Conservation (phyloP, 2,329 filamentous ascomycete genomes). For the Neophaeococcomyces mojaviensis region DNA sequence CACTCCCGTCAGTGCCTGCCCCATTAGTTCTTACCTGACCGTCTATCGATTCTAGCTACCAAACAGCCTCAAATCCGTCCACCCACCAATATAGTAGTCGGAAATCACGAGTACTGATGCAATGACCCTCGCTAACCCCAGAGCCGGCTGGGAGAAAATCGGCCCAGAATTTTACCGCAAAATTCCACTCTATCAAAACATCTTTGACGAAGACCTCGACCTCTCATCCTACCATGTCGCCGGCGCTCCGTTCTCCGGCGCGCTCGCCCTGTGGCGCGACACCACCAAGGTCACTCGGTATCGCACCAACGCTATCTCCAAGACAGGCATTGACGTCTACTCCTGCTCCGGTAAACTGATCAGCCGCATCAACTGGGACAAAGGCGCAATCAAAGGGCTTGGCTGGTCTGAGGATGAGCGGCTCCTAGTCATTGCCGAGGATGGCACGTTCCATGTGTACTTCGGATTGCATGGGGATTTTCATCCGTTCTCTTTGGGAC, state of each 20-base stretch:
- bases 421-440: constrained; percentile 76
- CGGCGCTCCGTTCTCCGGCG: constrained; percentile 87
- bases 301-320: constrained; percentile 61
- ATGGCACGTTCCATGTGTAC: constrained; percentile 85
- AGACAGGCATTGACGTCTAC: constrained; percentile 87
- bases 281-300: constrained; percentile 76
- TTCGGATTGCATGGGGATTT: constrained; percentile 92
- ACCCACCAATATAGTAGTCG: no score
- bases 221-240: constrained; percentile 89
- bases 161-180: constrained; percentile 94
- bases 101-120: not conserved
- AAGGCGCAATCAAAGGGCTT: constrained; percentile 74
- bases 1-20: no score
- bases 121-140: constrained; percentile 53
- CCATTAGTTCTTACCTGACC: no score
- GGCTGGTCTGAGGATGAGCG: constrained; percentile 97
- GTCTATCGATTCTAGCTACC: no score
- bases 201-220: constrained; percentile 90
- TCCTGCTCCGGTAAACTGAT: constrained; percentile 86
- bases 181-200: constrained; percentile 80
- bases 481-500: constrained; percentile 83
- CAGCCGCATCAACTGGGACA: constrained; percentile 80
- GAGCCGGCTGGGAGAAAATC: constrained; percentile 88
- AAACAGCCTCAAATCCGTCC: no score
- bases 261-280: constrained; percentile 83